Conservation (phyloP, 2,329 filamentous ascomycete genomes). For the Colletotrichum musicola region DNA sequence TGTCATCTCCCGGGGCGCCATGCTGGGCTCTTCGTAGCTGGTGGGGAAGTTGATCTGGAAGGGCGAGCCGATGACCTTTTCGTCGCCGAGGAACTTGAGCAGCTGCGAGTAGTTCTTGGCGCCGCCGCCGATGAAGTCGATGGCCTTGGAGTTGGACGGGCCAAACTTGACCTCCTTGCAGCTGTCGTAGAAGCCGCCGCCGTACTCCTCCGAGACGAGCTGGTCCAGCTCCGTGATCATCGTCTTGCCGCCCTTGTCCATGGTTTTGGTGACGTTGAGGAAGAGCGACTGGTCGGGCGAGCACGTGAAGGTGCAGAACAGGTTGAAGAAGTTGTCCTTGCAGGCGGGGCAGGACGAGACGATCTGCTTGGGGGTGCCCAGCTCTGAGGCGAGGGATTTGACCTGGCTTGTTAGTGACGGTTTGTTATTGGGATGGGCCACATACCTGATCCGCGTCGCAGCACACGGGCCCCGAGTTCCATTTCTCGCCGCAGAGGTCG, state of each 20-base stretch:
- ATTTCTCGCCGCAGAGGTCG: conserved; percentile 87
- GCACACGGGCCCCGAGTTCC: conserved; percentile 86
- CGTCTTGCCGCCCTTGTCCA: conserved; percentile 68
- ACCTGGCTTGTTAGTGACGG: conserved; percentile 64
- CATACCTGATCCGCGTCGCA: conserved; percentile 83
- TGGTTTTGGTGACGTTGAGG: conserved; percentile 87
- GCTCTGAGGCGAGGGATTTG: conserved; percentile 82
- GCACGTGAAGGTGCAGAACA: conserved; percentile 98
- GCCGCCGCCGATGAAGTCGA: conserved; percentile 95
- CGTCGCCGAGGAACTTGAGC: conserved; percentile 91
- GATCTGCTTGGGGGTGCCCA: conserved; percentile 88
- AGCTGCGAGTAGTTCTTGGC: conserved; percentile 91
- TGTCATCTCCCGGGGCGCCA: conserved; percentile 77
- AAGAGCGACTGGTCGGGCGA: conserved; percentile 97
- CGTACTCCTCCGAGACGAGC: conserved; percentile 86
- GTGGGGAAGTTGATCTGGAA: conserved; percentile 97
- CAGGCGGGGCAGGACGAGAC: conserved; percentile 96
- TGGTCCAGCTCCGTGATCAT: conserved; percentile 90
- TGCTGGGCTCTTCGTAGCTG: conserved; percentile 72
- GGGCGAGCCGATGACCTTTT: conserved; percentile 90
- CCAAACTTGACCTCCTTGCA: conserved; percentile 99
- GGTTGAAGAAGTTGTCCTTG: conserved; percentile 98
- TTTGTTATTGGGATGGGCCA: neutral
- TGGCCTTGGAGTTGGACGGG: conserved; percentile 91
- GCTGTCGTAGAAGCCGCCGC: conserved; percentile 91